Base-by-base conservation (phyloP, 2,329 filamentous ascomycete species). In the Aspergillus unguis region DNA sequence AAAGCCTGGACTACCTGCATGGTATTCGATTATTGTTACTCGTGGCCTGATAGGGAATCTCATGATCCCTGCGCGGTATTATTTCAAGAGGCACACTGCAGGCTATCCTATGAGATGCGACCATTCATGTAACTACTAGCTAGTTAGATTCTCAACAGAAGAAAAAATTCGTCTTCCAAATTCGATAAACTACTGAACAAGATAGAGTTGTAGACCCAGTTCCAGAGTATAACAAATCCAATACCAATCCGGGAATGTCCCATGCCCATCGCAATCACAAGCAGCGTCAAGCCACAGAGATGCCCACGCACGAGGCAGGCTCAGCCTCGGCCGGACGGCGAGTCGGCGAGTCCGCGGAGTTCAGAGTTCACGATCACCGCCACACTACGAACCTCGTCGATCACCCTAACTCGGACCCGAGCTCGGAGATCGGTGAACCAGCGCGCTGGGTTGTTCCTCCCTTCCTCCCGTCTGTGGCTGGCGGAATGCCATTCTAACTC, bases 221-320 rank as follows among this genome's bases (percentile, higher is more conserved):
- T 26, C 29, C 25, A 43, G 25, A 37, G 8, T n/a, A 17, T 17
- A 17, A 17, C 17, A 17, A 17, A 17, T 17, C 17, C 17, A 17
- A 17, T 17, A 17, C 17, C 17, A 17, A 17, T 17, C 17, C 17
- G 28, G 48, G 27, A 31, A 49, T 41, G 40, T 38, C 17, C 7
- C 28, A 5, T 47, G 50, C 42, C 44, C 35, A 54, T 56, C 47
- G 41, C 35, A 56, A 56, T 50, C 35, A 46, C 36, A 45, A 48
- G 45, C 35, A 33, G 37, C 27, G 17, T 28, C 47, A 43, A 50
- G 47, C 45, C 43, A 43, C 50, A 38, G 49, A 42, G 40, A 48
- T 53, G 42, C 29, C 44, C 27, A 47, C 44, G 11, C 17, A 38
- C 6, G 17, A 17, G 17, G 17, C 17, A 17, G 17, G 17, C 17